Evolutionary conservation across 1,139 yeast genomes (phyloP).

Genomic region (Kazachstania sp.): DNA sequence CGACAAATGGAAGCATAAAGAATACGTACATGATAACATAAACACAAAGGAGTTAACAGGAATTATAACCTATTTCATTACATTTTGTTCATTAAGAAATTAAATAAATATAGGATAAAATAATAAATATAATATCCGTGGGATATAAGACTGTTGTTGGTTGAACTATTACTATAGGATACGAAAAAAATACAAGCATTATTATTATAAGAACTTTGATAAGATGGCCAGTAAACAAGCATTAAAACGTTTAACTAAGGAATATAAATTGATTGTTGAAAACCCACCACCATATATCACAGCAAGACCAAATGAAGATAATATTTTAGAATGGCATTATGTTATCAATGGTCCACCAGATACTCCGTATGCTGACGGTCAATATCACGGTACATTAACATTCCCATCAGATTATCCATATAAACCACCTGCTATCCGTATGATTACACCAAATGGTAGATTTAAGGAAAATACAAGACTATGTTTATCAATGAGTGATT

Average conservation of each 20-base stretch:
- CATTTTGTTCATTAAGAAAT: no score
- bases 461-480: conserved; percentile 70
- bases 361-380: conserved; percentile 79
- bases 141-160: no score
- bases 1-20: no score
- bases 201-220: no score
- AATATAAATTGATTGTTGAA: conserved; percentile 63
- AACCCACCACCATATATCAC: conserved; percentile 74
- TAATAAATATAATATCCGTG: no score
- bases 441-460: conserved; percentile 80
- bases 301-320: conserved; percentile 78
- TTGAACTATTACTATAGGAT: no score
- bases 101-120: no score
- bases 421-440: conserved; percentile 84
- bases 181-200: no score
- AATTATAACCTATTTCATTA: no score
- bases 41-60: no score
- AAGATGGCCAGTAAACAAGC: conserved; percentile 49
- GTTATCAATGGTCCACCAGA: conserved; percentile 67
- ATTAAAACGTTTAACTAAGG: conserved; percentile 52
- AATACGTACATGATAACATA: no score
- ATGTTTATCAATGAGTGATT: conserved; percentile 84
- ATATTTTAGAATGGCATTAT: conserved; percentile 53
- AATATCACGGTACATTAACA: conserved; percentile 76
- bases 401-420: conserved; percentile 87